These are phyloP conservation scores for Colletotrichum plurivorum DNA, from an alignment of 2,329 filamentous ascomycete species.

Conservation along the genomic window DNA sequence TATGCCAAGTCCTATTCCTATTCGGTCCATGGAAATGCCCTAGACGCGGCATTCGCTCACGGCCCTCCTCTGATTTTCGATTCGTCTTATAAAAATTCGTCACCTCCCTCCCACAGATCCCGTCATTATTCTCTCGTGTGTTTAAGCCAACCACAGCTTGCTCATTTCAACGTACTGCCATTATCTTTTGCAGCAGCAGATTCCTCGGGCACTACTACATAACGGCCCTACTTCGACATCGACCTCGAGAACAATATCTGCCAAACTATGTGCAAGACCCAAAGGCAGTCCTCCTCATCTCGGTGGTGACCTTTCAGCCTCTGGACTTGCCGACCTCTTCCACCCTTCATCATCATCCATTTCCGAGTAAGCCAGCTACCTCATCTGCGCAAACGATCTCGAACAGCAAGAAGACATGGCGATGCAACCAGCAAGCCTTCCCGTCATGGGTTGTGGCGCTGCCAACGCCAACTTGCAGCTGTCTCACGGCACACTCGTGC, in stretches of 20 bases:
- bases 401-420: slow-evolving; percentile 6
- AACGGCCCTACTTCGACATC: background rate
- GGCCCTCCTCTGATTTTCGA: slow-evolving; percentile 24
- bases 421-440: background rate
- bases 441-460: slow-evolving; percentile 5
- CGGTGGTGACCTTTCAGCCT: slow-evolving; percentile 20
- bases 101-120: slow-evolving; percentile 15
- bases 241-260: background rate
- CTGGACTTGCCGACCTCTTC: background rate
- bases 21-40: slow-evolving; percentile 11
- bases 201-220: background rate
- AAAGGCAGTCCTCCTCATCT: slow-evolving; percentile 1
- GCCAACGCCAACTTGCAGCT: slow-evolving; percentile 34
- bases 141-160: slow-evolving; percentile 8
- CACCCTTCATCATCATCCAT: background rate
- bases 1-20: slow-evolving; percentile 31
- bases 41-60: slow-evolving; percentile 11
- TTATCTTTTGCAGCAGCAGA: background rate
- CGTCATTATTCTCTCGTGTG: background rate
- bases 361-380: background rate
- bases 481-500: slow-evolving; percentile 35
- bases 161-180: background rate
- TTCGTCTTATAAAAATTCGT: slow-evolving; percentile 36
- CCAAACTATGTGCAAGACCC: slow-evolving; percentile 25
- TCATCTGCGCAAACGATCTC: background rate